Evolutionary conservation across 176 grass and related monocot genomes (phyloP), one percentile per base, ranked within the genome.

Genomic region (Aegilops tauschii): DNA sequence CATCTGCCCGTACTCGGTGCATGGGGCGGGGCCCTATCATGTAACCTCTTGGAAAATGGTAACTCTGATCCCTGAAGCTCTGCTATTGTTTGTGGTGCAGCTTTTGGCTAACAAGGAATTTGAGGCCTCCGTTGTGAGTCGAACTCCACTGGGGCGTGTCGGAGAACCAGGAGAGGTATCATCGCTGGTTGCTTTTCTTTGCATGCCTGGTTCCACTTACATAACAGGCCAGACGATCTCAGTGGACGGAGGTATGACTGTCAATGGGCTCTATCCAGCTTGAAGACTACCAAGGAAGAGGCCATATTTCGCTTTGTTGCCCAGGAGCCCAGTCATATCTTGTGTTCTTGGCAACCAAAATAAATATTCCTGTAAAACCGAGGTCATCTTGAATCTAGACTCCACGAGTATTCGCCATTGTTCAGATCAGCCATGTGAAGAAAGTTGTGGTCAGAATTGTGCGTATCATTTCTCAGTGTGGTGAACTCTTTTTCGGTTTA

Each of bases 101-200:
- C 6, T 90, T 39, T 78, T 94, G 40, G 79, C 90, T 11, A n/a
- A 87, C 23, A 87, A 90, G 75, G 87, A 88, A 58, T 87, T 93
- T 34, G 21, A 84, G 79, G 78, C 81, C 28, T 29, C 29, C 88
- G 14, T 28, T 86, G 74, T 76, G 13, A 67, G 35, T 45, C 82
- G 90, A 77, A 97, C 92, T 34, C 92, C 95, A 2, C 68, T 94
- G 30, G 59, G 82, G 65, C 87, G 92, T 69, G 79, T 97, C 27
- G 95, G 92, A 58, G 92, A 97, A 78, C 90, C 95, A 47, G 88
- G 87, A 20, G 92, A 97, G 83, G 91, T 97, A 32, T 92, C 92
- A 27, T 94, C 95, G 16, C 69, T 93, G 31, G 95, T 97, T 40
- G 90, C 89, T 8, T 94, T 89, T 81, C 85, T 97, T 59, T 95